Evolutionary conservation across 805 yeast genomes (phyloP).

Genomic region (Allodekkera sacchari): DNA sequence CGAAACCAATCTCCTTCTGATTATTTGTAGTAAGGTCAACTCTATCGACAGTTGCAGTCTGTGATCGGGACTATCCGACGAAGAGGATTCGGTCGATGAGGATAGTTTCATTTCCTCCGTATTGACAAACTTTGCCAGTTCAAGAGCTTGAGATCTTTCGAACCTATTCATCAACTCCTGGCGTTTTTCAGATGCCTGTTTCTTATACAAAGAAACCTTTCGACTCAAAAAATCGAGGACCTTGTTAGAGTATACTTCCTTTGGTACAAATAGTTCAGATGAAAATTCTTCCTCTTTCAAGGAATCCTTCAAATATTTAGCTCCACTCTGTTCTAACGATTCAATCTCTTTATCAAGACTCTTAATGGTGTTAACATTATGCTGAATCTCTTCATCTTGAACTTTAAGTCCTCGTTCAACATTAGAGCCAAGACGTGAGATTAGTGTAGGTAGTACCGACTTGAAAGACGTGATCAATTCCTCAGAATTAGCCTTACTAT

Average conservation of each 20-base stretch:
- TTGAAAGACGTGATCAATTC: conserved; percentile 7
- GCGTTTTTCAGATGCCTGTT: conserved; percentile 1
- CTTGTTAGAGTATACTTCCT: too few relatives aligned
- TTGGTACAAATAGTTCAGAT: too few relatives aligned
- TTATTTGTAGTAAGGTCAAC: conserved; percentile 32
- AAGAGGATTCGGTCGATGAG: conserved; percentile 3
- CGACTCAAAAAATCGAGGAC: not conserved
- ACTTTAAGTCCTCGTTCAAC: conserved; percentile 23
- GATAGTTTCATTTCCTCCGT: conserved; percentile 33
- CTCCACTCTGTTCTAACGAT: conserved; percentile 13
- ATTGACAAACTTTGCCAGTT: conserved; percentile 49
- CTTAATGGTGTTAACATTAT: conserved; percentile 35
- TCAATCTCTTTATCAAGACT: conserved; percentile 34
- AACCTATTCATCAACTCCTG: conserved; percentile 5
- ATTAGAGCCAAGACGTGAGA: conserved; percentile 15
- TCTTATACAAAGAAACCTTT: not conserved
- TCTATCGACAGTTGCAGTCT: conserved; percentile 25
- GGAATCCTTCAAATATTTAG: conserved; percentile 10
- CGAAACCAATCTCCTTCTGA: conserved; percentile 28
- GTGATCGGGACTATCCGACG: conserved; percentile 6
- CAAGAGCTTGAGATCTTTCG: conserved; percentile 59
- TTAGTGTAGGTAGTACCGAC: conserved; percentile 13
- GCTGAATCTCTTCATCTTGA: conserved; percentile 45
- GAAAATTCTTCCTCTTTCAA: not conserved
- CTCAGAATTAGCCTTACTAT: not conserved